Evolutionary conservation across 768 basidiomycete species (phyloP).

Genomic region (Sistotremastrum suecicum): DNA sequence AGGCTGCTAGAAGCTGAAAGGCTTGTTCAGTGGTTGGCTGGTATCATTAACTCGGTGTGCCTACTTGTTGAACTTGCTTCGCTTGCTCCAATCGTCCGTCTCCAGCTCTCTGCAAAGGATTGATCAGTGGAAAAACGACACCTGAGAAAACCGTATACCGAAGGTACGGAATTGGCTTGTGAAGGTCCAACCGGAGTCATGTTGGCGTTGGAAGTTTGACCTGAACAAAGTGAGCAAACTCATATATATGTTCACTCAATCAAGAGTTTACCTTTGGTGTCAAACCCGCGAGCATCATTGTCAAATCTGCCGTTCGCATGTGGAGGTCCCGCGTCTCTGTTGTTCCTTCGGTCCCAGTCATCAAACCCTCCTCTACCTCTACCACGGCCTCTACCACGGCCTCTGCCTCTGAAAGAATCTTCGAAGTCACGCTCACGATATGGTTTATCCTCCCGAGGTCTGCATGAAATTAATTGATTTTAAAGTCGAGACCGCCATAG

Average conservation of each 20-base stretch:
- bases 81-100: slow-evolving; percentile 86
- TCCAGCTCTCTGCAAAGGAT: slow-evolving; percentile 13
- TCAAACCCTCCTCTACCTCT: slow-evolving; percentile 18
- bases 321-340: slow-evolving; percentile 21
- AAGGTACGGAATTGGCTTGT: not conserved
- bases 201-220: slow-evolving; percentile 11
- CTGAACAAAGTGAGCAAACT: slow-evolving; percentile 12
- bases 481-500: slow-evolving; percentile 1
- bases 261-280: slow-evolving; percentile 11
- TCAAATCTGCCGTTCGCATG: not conserved
- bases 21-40: not conserved
- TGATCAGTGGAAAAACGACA: not conserved
- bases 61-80: slow-evolving; percentile 66
- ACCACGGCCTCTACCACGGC: slow-evolving; percentile 21
- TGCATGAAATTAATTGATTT: slow-evolving; percentile 1
- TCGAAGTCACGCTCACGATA: slow-evolving; percentile 25
- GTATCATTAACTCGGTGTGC: not conserved
- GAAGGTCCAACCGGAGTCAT: slow-evolving; percentile 7
- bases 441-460: slow-evolving; percentile 20
- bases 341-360: slow-evolving; percentile 33
- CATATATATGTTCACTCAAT: slow-evolving; percentile 12
- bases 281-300: slow-evolving; percentile 1
- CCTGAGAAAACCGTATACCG: slow-evolving; percentile 15
- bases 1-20: slow-evolving; percentile 50
- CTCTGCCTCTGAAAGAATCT: slow-evolving; percentile 19